These are phyloP conservation scores for Jatropha podagrica DNA, from an alignment of 441 rosid genomes.

Conservation along the genomic window DNA sequence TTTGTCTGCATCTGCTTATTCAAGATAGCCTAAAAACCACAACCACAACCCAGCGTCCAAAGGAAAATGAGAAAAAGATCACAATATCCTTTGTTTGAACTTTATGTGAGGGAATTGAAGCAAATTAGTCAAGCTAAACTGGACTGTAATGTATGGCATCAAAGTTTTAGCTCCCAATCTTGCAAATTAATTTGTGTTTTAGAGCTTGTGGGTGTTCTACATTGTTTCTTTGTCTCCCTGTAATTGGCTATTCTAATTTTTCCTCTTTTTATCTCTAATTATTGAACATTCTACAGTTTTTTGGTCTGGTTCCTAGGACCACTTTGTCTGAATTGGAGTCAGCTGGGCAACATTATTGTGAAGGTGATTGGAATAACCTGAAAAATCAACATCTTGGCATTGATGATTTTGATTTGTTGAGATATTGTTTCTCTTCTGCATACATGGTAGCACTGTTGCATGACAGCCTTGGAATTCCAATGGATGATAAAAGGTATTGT, in stretches of 20 bases:
- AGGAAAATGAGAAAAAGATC: too few species aligned
- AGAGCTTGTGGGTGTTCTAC: neutral
- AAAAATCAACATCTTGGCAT: constrained; percentile 26
- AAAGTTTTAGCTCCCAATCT: neutral
- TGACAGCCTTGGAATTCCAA: constrained; percentile 51
- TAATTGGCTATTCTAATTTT: neutral
- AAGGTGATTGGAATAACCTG: constrained; percentile 38
- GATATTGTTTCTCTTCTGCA: constrained; percentile 70
- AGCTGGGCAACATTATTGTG: constrained; percentile 41
- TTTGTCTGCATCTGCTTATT: too few species aligned
- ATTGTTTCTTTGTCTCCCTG: neutral
- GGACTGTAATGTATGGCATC: too few species aligned
- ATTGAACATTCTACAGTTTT: constrained; percentile 35
- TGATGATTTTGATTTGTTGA: constrained; percentile 45
- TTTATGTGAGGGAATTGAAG: neutral
- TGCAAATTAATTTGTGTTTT: neutral
- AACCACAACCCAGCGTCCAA: too few species aligned
- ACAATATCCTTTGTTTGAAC: neutral
- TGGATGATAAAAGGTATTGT: constrained; percentile 45
- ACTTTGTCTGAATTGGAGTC: constrained; percentile 42
- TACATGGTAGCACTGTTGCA: constrained; percentile 56
- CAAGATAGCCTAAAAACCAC: too few species aligned
- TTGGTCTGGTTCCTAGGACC: constrained; percentile 40
- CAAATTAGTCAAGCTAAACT: neutral
- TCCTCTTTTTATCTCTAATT: neutral